Percentiles rank a stretch among this genome's conserved stretches.
These are phyloP conservation scores for Tetrahymena malaccensis DNA, from an alignment of 73 alveolate species.

Conservation along the genomic window DNA sequence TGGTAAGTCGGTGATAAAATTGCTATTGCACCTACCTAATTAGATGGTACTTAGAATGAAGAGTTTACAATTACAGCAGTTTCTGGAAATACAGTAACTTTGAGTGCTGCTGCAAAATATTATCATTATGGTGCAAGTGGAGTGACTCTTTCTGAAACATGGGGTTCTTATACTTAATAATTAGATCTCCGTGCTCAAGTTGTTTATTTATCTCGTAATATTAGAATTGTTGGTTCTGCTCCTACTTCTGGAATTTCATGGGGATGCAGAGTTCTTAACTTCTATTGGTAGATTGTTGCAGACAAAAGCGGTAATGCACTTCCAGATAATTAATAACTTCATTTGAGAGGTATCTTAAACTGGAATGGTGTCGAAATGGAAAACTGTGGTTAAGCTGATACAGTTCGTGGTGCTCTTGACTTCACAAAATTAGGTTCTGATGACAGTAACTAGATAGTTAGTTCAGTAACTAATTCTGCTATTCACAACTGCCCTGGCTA, in stretches of 20 bases:
- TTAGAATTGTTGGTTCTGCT: background rate
- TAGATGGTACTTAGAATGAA: constrained; percentile 13
- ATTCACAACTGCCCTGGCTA: constrained; percentile 20
- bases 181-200: constrained; percentile 24
- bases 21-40: constrained; percentile 14
- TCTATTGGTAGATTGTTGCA: background rate
- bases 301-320: constrained; percentile 7
- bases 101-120: background rate
- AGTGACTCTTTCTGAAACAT: constrained; percentile 1
- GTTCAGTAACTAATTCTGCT: constrained; percentile 13
- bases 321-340: background rate
- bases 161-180: background rate
- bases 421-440: background rate
- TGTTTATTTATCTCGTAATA: constrained; percentile 16
- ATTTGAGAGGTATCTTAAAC: constrained; percentile 1
- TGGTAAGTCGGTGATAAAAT: constrained; percentile 34
- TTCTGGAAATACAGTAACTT: constrained; percentile 9
- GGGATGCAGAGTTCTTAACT: constrained; percentile 20
- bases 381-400: constrained; percentile 15
- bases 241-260: background rate
- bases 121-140: constrained; percentile 6
- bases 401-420: constrained; percentile 19
- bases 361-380: constrained; percentile 31
- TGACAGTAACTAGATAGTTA: background rate
- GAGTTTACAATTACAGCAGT: background rate